Evolutionary conservation across 805 yeast species (phyloP).

Genomic region (Kregervanrija fluxuum): DNA sequence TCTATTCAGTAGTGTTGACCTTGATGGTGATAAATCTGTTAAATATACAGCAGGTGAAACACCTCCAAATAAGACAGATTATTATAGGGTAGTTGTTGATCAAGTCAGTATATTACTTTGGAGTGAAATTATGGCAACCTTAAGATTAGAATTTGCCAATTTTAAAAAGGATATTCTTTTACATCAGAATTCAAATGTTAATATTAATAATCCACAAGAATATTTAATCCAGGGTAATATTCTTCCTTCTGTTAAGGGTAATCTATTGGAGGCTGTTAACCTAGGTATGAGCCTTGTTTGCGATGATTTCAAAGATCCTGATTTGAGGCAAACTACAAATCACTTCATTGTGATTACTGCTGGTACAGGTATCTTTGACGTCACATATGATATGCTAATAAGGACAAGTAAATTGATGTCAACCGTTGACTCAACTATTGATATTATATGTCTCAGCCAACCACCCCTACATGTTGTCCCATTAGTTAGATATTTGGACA

Average conservation of each 20-base stretch:
- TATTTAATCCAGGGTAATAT: slow-evolving; percentile 52
- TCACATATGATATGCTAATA: slow-evolving; percentile 68
- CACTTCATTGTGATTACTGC: slow-evolving; percentile 86
- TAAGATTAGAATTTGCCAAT: slow-evolving; percentile 76
- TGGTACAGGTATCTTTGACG: slow-evolving; percentile 91
- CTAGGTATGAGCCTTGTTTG: slow-evolving; percentile 71
- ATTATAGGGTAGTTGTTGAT: slow-evolving; percentile 89
- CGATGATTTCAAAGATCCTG: slow-evolving; percentile 77
- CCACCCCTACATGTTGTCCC: slow-evolving; percentile 94
- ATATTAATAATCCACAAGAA: slow-evolving; percentile 26
- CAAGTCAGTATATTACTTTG: slow-evolving; percentile 84
- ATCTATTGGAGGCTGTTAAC: slow-evolving; percentile 79
- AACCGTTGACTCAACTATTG: slow-evolving; percentile 79
- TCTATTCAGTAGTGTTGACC: slow-evolving; percentile 74
- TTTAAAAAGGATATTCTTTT: slow-evolving; percentile 70
- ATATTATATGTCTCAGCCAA: slow-evolving; percentile 78
- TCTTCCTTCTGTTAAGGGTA: slow-evolving; percentile 85
- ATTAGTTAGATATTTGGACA: slow-evolving; percentile 62
- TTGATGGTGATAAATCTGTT: slow-evolving; percentile 26
- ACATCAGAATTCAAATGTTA: slow-evolving; percentile 29
- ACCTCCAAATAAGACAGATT: slow-evolving; percentile 62
- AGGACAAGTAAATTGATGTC: slow-evolving; percentile 70
- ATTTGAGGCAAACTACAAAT: slow-evolving; percentile 82
- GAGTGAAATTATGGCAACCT: slow-evolving; percentile 85
- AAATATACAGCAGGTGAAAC: slow-evolving; percentile 64